Percentiles rank a stretch among this genome's conserved stretches.
phyloP scores from a whole-genome alignment of 495 filamentous ascomycete species.

The Aspergillus hancockii region DNA sequence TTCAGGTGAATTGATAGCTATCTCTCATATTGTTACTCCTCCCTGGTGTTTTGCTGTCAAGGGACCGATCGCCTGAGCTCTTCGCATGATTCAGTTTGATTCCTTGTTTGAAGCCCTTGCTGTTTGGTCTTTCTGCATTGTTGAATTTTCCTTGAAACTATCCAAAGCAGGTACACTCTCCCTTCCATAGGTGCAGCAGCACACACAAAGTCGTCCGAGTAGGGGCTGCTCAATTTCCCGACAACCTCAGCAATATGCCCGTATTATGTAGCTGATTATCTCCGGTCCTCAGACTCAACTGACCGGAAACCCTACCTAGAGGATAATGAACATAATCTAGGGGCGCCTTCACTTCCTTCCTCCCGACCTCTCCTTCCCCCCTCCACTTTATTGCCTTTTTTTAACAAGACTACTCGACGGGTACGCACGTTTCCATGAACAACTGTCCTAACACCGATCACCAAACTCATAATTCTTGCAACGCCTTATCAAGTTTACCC shows the following conservation, averaged over 20 bases:
- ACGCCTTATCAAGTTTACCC: slow-evolving; percentile 3
- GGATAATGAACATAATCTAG: neutral
- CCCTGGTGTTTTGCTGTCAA: neutral
- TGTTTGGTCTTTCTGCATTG: neutral
- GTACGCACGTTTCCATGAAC: slow-evolving; percentile 11
- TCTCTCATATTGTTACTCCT: neutral
- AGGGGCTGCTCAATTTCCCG: too few species aligned
- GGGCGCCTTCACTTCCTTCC: neutral
- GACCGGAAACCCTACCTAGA: too few species aligned
- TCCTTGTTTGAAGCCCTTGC: slow-evolving; percentile 3
- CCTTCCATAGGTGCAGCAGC: neutral
- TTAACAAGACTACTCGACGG: slow-evolving; percentile 9
- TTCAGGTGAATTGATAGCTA: neutral
- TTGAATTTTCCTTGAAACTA: neutral
- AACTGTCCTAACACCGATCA: slow-evolving; percentile 15
- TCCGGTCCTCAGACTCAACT: too few species aligned
- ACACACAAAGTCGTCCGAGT: too few species aligned
- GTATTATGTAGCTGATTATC: too few species aligned
- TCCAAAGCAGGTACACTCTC: neutral
- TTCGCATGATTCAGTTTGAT: neutral
- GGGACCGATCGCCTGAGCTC: neutral
- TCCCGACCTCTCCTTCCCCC: neutral
- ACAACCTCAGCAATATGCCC: too few species aligned
- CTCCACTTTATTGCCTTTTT: neutral
- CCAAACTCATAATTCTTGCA: slow-evolving; percentile 14